Evolutionary conservation across 1,139 yeast genomes (phyloP).

Genomic region (Wickerhamiella infanticola): DNA sequence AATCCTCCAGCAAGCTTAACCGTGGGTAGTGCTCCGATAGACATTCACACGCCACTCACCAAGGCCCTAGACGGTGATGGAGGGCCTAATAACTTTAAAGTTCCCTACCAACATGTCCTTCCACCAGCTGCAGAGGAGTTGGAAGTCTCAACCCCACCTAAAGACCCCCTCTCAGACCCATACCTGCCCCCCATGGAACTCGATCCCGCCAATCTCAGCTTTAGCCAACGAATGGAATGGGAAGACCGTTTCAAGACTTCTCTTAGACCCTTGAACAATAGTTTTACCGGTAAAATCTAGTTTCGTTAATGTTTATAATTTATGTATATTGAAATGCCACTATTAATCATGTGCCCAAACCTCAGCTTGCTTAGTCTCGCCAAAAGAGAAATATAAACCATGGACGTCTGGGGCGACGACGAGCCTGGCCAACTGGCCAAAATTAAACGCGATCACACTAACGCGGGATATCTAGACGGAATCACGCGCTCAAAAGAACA

Average conservation of each 20-base stretch:
- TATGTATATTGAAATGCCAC: too few relatives aligned
- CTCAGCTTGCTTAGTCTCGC: too few relatives aligned
- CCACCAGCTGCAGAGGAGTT: not conserved
- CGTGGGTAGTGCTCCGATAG: slow-evolving; percentile 11
- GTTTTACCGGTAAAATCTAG: too few relatives aligned
- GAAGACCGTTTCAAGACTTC: slow-evolving; percentile 10
- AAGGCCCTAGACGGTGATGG: slow-evolving; percentile 10
- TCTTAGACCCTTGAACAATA: too few relatives aligned
- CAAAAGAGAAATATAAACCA: not conserved
- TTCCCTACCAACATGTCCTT: not conserved
- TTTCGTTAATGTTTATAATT: too few relatives aligned
- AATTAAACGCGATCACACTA: slow-evolving; percentile 50
- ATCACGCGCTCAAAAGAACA: slow-evolving; percentile 51
- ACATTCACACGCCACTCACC: slow-evolving; percentile 3
- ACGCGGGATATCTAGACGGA: slow-evolving; percentile 80
- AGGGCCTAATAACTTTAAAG: slow-evolving; percentile 6
- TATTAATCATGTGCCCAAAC: too few relatives aligned
- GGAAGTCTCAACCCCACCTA: not conserved
- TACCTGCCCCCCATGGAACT: slow-evolving; percentile 5
- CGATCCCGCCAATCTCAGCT: slow-evolving; percentile 20
- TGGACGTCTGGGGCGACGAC: slow-evolving; percentile 14
- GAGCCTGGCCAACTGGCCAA: slow-evolving; percentile 16
- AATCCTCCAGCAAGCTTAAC: not conserved
- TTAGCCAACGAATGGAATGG: slow-evolving; percentile 22
- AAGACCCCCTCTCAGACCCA: not conserved